phyloP scores from a whole-genome alignment of 2,329 filamentous ascomycete genomes.

The Hypocreales sp. region DNA sequence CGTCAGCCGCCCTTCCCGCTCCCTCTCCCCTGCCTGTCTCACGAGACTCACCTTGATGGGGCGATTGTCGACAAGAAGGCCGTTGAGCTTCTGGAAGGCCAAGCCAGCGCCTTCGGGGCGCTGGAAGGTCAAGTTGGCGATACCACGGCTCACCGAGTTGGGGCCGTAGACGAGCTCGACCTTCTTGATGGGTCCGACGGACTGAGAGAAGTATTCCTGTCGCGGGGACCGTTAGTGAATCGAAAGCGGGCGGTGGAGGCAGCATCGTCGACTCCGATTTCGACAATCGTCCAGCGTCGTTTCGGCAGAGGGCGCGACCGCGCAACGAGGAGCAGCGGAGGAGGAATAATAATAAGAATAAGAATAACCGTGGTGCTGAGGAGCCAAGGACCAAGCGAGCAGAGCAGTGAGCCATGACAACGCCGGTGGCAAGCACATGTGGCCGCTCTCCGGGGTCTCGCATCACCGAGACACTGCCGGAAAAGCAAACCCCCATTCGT shows the following conservation, averaged over 20 bases:
- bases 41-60: conserved; percentile 92
- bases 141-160: conserved; percentile 79
- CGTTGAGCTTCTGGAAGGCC: conserved; percentile 73
- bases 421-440: background rate
- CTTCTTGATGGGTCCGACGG: conserved; percentile 79
- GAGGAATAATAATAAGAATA: too few species aligned
- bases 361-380: too few species aligned
- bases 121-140: conserved; percentile 76
- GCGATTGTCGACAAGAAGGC: conserved; percentile 74
- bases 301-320: too few species aligned
- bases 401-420: conserved; percentile 5
- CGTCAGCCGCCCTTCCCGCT: too few species aligned
- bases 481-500: too few species aligned
- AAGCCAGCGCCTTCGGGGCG: conserved; percentile 70
- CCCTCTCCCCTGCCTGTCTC: too few species aligned
- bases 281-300: conserved; percentile 16
- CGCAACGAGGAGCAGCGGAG: too few species aligned
- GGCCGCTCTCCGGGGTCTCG: too few species aligned
- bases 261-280: conserved; percentile 13
- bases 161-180: conserved; percentile 88
- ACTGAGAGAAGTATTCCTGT: conserved; percentile 92
- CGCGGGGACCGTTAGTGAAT: conserved; percentile 52
- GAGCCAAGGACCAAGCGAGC: conserved; percentile 5
- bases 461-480: too few species aligned
- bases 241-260: conserved; percentile 13